phyloP scores from a whole-genome alignment of 139 green algal species.

The Pleodorina starrii region DNA sequence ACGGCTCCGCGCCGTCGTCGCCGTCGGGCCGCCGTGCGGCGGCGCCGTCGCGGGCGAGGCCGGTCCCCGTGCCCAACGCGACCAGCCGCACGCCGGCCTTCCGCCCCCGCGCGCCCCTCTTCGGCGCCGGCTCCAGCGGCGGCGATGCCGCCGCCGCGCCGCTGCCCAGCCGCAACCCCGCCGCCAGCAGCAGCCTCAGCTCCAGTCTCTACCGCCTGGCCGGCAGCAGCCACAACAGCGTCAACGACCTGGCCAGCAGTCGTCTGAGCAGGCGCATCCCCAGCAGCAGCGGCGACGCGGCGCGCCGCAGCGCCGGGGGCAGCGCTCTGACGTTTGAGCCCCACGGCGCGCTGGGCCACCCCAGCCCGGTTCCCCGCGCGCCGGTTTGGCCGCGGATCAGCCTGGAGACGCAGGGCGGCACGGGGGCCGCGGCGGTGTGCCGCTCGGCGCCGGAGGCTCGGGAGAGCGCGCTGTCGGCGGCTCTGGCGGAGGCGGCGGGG shows the following conservation, averaged over 20 bases:
- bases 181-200: neutral
- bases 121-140: neutral
- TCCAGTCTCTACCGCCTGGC: neutral
- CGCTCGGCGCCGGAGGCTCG: neutral
- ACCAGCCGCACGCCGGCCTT: slow-evolving; percentile 27
- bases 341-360: neutral
- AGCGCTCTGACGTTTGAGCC: neutral
- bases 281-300: too few species aligned
- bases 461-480: neutral
- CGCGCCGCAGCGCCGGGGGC: too few species aligned
- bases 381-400: slow-evolving; percentile 13
- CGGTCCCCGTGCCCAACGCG: slow-evolving; percentile 28
- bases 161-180: neutral
- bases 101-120: neutral
- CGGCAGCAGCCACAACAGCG: neutral
- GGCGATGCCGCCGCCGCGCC: neutral
- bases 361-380: slow-evolving; percentile 11
- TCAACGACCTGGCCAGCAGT: too few species aligned
- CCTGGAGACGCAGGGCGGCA: neutral
- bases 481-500: neutral
- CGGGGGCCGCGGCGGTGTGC: neutral
- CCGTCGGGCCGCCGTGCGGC: neutral
- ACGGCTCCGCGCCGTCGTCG: neutral
- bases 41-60: neutral
- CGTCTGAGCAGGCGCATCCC: too few species aligned